A percentile compares a stretch with the other conserved stretches of the same genome.
phyloP scores from a whole-genome alignment of 2,329 filamentous ascomycete species.

The Penicillium expansum region DNA sequence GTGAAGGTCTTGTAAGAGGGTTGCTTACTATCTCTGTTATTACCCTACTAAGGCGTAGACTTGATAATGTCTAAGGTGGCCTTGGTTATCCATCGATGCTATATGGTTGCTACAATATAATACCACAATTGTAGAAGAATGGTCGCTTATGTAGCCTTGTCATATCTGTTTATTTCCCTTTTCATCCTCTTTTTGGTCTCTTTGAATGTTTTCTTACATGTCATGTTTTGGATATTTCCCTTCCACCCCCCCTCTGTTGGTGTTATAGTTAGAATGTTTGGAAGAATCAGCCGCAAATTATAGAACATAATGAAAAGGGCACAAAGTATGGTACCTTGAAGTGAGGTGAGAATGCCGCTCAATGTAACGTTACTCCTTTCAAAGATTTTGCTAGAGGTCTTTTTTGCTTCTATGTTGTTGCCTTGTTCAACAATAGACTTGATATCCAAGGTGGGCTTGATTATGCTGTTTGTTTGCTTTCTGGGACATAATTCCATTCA shows the following conservation, averaged over 20 bases:
- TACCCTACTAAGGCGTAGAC: neutral
- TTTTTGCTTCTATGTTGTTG: neutral
- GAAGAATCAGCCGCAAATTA: neutral
- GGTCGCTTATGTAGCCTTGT: neutral
- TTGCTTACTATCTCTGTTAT: neutral
- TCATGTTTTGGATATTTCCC: neutral
- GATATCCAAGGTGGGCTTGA: neutral
- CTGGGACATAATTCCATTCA: neutral
- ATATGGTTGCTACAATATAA: too few species aligned
- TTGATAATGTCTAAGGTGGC: neutral
- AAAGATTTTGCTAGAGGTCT: neutral
- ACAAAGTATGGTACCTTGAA: neutral
- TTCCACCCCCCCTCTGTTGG: neutral
- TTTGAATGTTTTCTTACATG: neutral
- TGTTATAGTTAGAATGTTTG: neutral
- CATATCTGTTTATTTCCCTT: neutral
- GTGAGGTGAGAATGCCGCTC: neutral
- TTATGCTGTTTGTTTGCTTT: neutral
- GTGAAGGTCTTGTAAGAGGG: neutral
- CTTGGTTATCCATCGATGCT: neutral
- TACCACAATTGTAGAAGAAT: neutral
- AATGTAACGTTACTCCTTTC: neutral
- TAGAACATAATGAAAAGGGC: neutral
- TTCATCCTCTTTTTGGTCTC: too few species aligned
- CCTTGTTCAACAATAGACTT: neutral